Evolutionary conservation across 345 rosid species (phyloP).

Genomic region (Boechera retrofracta): DNA sequence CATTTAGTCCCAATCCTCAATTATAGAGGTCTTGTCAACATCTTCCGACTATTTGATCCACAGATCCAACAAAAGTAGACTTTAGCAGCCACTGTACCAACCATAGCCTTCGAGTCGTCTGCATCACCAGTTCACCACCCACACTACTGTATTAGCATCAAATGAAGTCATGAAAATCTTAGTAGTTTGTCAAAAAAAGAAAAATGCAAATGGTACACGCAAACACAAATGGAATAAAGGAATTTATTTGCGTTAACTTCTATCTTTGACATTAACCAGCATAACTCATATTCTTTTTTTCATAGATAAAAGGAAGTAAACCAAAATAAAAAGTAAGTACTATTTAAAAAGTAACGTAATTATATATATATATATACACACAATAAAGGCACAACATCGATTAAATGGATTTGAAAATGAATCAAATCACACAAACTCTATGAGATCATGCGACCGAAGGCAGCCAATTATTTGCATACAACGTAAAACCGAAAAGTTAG

Average conservation of each 20-base stretch:
- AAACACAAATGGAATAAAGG: neutral
- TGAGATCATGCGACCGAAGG: neutral
- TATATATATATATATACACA: neutral
- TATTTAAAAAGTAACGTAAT: neutral
- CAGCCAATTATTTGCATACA: slow-evolving; percentile 1
- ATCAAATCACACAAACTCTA: neutral
- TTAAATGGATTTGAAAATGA: neutral
- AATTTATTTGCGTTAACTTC: neutral
- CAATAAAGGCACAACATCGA: neutral
- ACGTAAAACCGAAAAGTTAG: neutral
- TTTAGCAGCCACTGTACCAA: neutral
- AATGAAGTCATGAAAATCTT: neutral
- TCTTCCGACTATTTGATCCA: slow-evolving; percentile 3
- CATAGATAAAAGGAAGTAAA: neutral
- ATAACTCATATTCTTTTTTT: neutral
- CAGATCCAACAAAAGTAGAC: neutral
- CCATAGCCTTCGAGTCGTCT: neutral
- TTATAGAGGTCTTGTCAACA: slow-evolving; percentile 28
- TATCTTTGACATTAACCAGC: neutral
- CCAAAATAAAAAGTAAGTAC: neutral
- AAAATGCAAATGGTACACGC: neutral
- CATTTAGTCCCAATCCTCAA: neutral
- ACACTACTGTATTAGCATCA: neutral
- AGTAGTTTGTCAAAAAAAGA: neutral
- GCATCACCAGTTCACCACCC: neutral